Percentiles rank a stretch among this genome's conserved stretches.
Evolutionary conservation across 257 asterid species (phyloP).

Genomic region (Nicotiana benthamiana): DNA sequence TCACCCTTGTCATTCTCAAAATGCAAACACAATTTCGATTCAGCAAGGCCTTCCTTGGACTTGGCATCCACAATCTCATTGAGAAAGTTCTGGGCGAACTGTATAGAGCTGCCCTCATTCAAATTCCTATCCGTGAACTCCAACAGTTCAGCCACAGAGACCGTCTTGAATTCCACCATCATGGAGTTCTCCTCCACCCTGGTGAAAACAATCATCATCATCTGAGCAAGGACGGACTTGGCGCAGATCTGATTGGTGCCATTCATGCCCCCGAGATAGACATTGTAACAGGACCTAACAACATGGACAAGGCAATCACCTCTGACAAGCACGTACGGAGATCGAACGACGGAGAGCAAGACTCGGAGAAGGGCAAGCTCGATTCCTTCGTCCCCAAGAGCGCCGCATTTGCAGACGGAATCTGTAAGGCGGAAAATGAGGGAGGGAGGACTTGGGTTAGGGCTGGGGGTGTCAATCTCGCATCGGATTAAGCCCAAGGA

Average conservation of each 20-base stretch:
- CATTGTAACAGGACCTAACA: slow-evolving; percentile 91
- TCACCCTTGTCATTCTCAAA: slow-evolving; percentile 33
- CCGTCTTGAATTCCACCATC: slow-evolving; percentile 48
- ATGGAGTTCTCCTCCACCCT: slow-evolving; percentile 69
- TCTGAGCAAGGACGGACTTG: slow-evolving; percentile 90
- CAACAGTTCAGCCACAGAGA: slow-evolving; percentile 63
- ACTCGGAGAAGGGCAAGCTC: slow-evolving; percentile 78
- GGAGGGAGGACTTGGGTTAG: slow-evolving; percentile 24
- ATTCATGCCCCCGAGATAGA: slow-evolving; percentile 79
- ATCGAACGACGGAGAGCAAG: slow-evolving; percentile 76
- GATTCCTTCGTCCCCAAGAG: slow-evolving; percentile 59
- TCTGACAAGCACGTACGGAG: slow-evolving; percentile 54
- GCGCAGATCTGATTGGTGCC: slow-evolving; percentile 99
- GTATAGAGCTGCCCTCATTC: slow-evolving; percentile 87
- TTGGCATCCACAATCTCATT: slow-evolving; percentile 66
- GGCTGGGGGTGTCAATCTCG: slow-evolving; percentile 30
- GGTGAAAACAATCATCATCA: slow-evolving; percentile 84
- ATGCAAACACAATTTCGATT: slow-evolving; percentile 20
- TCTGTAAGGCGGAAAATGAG: slow-evolving; percentile 58
- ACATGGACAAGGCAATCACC: slow-evolving; percentile 80
- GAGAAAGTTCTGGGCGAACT: slow-evolving; percentile 69
- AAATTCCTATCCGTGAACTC: slow-evolving; percentile 91
- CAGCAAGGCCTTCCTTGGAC: slow-evolving; percentile 59
- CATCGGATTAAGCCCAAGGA: slow-evolving; percentile 71
- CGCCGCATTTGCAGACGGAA: slow-evolving; percentile 67